Evolutionary conservation across 805 yeast genomes (phyloP), one percentile per base, ranked within the genome.

Genomic region (Lachancea dasiensis): DNA sequence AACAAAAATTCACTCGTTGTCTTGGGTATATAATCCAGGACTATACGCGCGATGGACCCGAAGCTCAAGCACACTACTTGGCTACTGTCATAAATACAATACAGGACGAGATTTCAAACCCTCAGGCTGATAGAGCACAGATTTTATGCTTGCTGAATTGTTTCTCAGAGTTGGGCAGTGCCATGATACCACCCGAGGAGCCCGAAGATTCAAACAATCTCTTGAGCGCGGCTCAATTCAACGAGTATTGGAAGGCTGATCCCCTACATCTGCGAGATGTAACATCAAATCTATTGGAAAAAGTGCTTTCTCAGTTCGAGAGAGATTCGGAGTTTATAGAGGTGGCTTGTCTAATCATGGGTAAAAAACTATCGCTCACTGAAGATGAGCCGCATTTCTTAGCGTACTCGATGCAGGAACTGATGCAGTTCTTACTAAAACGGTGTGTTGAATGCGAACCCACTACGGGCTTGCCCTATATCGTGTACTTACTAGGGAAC

Each of bases 151-250:
- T 84, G 31, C 57, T 85, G 18, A 61, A 73, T 10, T 82, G 86
- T 51, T 56, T 86, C 0, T 69, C 70, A n/a, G 84, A 81, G 37
- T 63, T 86, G 3, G 92, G 86, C 0, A 80, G 78, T 39, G 86
- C 87, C 0, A 58, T 81, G 51, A 74, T 75, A 34, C 58, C 72
- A 2, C 79, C 85, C 0, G 77, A 79, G 17, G 61, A 65, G 2
- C 69, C 31, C 34, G 35, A 31, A 65, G 28, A 54, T 33, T 50
- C 51, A 5, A 36, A 34, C 14, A 37, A 40, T 31, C 45, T 50
- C 21, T 51, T 49, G 23, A 43, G 36, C 13, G 36, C 50, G 23
- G 44, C 46, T 17, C 48, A 52, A 34, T 56, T 63, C n/a, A 60
- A 58, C 18, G 49, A 50, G 15, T 75, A 65, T 49, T 77, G 85